Evolutionary conservation across 768 basidiomycete genomes (phyloP).

Genomic region (Saitozyma podzolica): DNA sequence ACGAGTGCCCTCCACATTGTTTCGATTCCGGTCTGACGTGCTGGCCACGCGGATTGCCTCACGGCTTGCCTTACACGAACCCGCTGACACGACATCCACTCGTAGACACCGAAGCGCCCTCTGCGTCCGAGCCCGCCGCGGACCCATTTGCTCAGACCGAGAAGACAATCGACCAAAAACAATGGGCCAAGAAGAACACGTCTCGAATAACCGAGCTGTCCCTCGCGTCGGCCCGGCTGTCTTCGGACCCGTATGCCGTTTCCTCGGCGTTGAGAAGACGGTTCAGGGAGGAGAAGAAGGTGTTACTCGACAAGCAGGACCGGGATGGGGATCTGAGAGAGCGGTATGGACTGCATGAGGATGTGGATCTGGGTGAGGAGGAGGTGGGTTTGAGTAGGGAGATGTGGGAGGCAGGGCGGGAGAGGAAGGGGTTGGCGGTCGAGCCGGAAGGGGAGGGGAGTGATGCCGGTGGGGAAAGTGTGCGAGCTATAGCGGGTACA

Average conservation of each 20-base stretch:
- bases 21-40: background rate
- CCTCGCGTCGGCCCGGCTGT: conserved; percentile 71
- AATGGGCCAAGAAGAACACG: conserved; percentile 69
- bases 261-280: conserved; percentile 72
- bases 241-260: conserved; percentile 81
- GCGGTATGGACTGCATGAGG: conserved; percentile 73
- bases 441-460: conserved; percentile 4
- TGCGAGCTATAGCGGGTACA: conserved; percentile 12
- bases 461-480: conserved; percentile 6
- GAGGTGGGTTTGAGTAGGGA: conserved; percentile 61
- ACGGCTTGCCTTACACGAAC: background rate
- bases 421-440: conserved; percentile 53
- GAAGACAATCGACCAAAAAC: conserved; percentile 77
- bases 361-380: conserved; percentile 61
- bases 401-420: conserved; percentile 61
- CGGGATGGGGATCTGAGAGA: conserved; percentile 72
- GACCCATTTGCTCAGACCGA: conserved; percentile 89
- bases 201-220: conserved; percentile 81
- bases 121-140: conserved; percentile 57
- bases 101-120: conserved; percentile 69
- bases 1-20: background rate
- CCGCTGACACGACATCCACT: background rate
- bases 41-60: background rate
- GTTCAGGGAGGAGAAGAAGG: conserved; percentile 84
- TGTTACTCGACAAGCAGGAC: conserved; percentile 66